Evolutionary conservation across 768 basidiomycete species (phyloP).

Genomic region (Pleurotus eryngii): DNA sequence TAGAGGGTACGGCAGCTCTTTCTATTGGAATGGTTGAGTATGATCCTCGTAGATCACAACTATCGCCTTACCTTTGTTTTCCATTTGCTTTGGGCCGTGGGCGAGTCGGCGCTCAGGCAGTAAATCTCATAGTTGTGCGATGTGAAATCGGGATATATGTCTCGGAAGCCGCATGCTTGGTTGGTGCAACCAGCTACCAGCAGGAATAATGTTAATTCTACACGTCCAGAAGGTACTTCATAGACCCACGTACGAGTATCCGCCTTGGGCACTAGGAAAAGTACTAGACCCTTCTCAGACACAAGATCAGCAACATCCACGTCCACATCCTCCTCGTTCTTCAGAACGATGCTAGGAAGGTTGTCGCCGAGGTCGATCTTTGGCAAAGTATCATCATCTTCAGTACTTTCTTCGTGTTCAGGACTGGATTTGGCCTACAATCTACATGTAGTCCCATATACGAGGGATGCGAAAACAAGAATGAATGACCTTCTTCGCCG

Average conservation of each 20-base stretch:
- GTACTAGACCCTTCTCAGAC: constrained; percentile 68
- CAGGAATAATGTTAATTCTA: background rate
- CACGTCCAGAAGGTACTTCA: background rate
- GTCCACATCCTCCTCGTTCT: constrained; percentile 84
- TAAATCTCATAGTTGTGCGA: constrained; percentile 70
- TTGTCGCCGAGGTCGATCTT: constrained; percentile 69
- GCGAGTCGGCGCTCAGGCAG: constrained; percentile 78
- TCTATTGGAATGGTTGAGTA: constrained; percentile 36
- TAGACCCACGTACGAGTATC: constrained; percentile 63
- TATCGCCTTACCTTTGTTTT: constrained; percentile 65
- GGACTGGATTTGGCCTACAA: constrained; percentile 8
- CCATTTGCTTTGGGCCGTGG: constrained; percentile 77
- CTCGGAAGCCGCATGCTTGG: constrained; percentile 91
- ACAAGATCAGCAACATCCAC: constrained; percentile 63
- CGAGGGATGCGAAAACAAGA: background rate
- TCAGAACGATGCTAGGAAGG: constrained; percentile 70
- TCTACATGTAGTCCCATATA: background rate
- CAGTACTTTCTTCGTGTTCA: constrained; percentile 21
- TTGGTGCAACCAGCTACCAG: constrained; percentile 79
- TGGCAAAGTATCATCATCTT: constrained; percentile 22
- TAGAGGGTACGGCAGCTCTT: constrained; percentile 80
- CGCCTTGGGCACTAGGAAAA: constrained; percentile 84
- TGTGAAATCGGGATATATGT: constrained; percentile 75
- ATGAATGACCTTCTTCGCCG: background rate
- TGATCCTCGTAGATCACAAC: no score